Base-by-base conservation (phyloP, 352 stramenopile species). In the Phytophthora kernoviae region DNA sequence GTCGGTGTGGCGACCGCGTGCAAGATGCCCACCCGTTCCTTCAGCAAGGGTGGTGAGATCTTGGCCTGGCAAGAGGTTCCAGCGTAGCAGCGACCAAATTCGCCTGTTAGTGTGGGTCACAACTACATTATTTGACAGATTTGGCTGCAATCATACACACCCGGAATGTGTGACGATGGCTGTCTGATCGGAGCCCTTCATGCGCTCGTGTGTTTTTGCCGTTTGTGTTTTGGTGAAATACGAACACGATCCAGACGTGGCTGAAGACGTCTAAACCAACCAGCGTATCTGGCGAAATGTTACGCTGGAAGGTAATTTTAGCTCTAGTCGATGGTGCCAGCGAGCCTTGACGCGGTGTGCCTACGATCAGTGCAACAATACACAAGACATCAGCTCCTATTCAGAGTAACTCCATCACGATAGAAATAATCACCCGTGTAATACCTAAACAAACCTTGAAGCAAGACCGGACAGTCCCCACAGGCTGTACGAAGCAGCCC, bases 1-100 rank as follows among this genome's bases (percentile, higher is more conserved):
- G 94, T 11, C 97, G 90, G 76, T 99, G 97, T 12, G 97, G 97
- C 40, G 96, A 97, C 6, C 97, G 80, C 7, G 97, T 99, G 37
- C 91, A 92, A 98, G 41, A 99, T 89, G 5, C 97, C 97, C 1
- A 96, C 86, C 8, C 83, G 74, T 27, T 91, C 68, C 54, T 92
- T 90, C 20, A 92, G 65, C 59, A 79, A 75, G 9, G 83, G 83
- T 7, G 83, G 83, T 1, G 80, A 69, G 22, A 92, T 86, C 45
- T 92, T 92, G 18, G 83, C 83, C 80, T 90, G 40, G 24, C 36
- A 52, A 6, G 18, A n/a, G 14, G 8, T 45, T 11, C n/a, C 24
- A 26, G 8, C 10, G 17, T n/a, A 41, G 20, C 32, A 56, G 33
- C 12, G 51, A 40, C 5, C n/a, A n/a, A 34, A 44, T 11, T 10